These are phyloP conservation scores for Hypoxylon sp. DNA, from an alignment of 2,329 filamentous ascomycete genomes.

Conservation along the genomic window DNA sequence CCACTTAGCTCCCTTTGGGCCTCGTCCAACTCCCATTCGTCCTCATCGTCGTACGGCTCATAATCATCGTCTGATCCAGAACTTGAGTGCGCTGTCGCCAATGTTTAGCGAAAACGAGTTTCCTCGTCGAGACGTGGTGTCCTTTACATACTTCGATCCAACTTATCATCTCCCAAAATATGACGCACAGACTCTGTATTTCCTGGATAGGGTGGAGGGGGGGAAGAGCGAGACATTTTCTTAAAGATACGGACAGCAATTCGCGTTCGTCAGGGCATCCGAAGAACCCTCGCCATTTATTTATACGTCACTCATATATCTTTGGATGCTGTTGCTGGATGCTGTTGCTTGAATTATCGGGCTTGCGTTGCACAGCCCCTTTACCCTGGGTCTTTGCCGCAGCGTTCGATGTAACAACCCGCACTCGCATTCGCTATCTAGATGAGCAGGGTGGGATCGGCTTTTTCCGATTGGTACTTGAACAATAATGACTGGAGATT, in stretches of 20 bases:
- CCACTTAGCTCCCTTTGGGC: conserved; percentile 17
- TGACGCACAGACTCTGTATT: neutral
- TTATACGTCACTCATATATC: no score
- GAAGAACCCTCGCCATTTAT: neutral
- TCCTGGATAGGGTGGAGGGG: neutral
- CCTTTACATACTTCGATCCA: neutral
- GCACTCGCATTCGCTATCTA: no score
- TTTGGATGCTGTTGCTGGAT: no score
- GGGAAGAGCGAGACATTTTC: neutral
- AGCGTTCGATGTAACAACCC: no score
- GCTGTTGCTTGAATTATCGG: no score
- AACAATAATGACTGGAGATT: no score
- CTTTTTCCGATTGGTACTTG: no score
- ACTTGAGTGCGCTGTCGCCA: neutral
- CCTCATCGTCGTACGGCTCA: conserved; percentile 9
- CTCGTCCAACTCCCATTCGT: conserved; percentile 28
- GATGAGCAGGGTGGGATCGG: no score
- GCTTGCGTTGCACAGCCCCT: no score
- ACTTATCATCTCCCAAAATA: neutral
- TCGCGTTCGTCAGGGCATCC: no score
- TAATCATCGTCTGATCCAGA: conserved; percentile 6
- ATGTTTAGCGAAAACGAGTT: neutral
- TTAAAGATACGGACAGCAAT: neutral
- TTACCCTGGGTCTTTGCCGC: no score
- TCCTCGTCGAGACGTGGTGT: neutral